phyloP scores from a whole-genome alignment of 1,284 basidiomycete species.

The Leccinum insigne region DNA sequence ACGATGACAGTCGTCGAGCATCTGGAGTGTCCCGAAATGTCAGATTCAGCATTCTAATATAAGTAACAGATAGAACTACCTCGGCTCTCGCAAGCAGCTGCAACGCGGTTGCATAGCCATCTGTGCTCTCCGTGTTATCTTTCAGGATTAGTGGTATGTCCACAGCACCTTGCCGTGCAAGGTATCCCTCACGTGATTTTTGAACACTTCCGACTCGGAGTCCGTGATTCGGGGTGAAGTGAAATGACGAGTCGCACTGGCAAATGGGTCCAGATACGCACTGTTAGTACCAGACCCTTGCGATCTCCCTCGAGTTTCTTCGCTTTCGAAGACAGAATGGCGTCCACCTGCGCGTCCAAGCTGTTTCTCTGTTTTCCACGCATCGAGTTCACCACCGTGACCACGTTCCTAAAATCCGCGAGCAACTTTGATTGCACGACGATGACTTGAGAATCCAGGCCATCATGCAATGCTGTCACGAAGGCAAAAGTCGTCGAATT shows the following conservation, averaged over 20 bases:
- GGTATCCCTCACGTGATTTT: conserved; percentile 58
- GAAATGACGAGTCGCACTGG: not conserved
- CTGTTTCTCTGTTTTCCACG: conserved; percentile 64
- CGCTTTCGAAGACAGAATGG: conserved; percentile 57
- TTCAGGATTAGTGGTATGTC: conserved; percentile 69
- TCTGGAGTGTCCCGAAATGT: conserved; percentile 61
- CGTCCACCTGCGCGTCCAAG: conserved; percentile 66
- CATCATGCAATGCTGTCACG: conserved; percentile 64
- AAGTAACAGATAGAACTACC: conserved; percentile 38
- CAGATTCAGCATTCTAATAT: conserved; percentile 6
- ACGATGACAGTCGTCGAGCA: conserved; percentile 64
- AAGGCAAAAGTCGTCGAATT: conserved; percentile 3
- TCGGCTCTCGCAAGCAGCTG: conserved; percentile 57
- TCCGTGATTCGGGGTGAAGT: not conserved
- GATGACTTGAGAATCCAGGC: conserved; percentile 60
- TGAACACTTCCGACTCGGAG: conserved; percentile 52
- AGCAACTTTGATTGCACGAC: conserved; percentile 68
- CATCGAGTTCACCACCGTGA: conserved; percentile 36
- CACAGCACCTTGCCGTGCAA: conserved; percentile 70
- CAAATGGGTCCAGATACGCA: conserved; percentile 18
- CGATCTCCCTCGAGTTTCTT: conserved; percentile 43
- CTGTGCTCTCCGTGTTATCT: conserved; percentile 55
- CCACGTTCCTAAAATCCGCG: conserved; percentile 53
- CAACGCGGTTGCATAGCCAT: conserved; percentile 65
- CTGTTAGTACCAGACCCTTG: conserved; percentile 44